phyloP scores from a whole-genome alignment of 2,329 filamentous ascomycete genomes.

The Aspergillus pseudoglaucus region DNA sequence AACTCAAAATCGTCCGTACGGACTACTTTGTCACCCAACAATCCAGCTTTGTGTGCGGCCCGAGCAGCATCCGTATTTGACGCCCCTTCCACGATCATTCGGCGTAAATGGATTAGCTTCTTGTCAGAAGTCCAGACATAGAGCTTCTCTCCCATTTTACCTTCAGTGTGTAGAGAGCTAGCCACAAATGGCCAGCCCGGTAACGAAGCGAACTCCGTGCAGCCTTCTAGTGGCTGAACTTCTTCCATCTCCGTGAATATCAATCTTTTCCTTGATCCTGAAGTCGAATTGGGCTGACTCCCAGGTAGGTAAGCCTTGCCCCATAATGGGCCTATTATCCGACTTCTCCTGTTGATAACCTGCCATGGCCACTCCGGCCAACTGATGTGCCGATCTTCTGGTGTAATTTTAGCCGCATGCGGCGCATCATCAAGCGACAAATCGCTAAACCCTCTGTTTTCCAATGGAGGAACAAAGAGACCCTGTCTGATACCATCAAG shows the following conservation, averaged over 20 bases:
- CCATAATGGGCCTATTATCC: slow-evolving; percentile 64
- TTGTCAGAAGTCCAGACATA: slow-evolving; percentile 33
- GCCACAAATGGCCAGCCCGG: slow-evolving; percentile 34
- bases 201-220: slow-evolving; percentile 20
- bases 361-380: slow-evolving; percentile 51
- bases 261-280: slow-evolving; percentile 27
- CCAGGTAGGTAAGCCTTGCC: slow-evolving; percentile 33
- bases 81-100: slow-evolving; percentile 37
- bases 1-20: slow-evolving; percentile 17
- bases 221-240: slow-evolving; percentile 19
- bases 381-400: slow-evolving; percentile 57
- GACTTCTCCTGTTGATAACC: slow-evolving; percentile 50
- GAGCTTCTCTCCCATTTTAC: slow-evolving; percentile 17
- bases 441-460: slow-evolving; percentile 3
- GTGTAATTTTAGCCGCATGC: slow-evolving; percentile 68
- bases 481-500: slow-evolving; percentile 56
- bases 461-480: slow-evolving; percentile 59
- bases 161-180: slow-evolving; percentile 17
- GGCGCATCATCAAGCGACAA: slow-evolving; percentile 15
- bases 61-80: slow-evolving; percentile 28
- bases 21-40: slow-evolving; percentile 27
- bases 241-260: slow-evolving; percentile 34
- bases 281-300: slow-evolving; percentile 11
- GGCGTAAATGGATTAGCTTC: slow-evolving; percentile 29
- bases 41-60: slow-evolving; percentile 35